phyloP scores from a whole-genome alignment of 2,329 filamentous ascomycete species.

The Colletotrichum liaoningense region DNA sequence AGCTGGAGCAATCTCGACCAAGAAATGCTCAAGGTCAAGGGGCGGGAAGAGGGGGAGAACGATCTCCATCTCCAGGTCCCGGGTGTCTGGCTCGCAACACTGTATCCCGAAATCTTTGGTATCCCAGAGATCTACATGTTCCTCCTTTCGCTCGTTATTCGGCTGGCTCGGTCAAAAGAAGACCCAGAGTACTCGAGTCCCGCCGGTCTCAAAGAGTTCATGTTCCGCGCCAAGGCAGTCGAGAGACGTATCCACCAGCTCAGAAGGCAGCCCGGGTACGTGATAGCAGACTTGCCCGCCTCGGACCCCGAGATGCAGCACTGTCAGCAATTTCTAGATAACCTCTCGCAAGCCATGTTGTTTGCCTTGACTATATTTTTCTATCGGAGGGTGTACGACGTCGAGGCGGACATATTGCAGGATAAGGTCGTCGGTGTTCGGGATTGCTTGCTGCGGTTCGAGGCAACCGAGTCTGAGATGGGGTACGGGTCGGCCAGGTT shows the following conservation, averaged over 20 bases:
- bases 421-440: conserved; percentile 44
- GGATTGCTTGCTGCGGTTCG: conserved; percentile 45
- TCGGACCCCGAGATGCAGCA: background rate
- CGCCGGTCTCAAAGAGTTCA: background rate
- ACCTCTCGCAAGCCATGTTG: background rate
- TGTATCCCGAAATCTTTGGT: conserved; percentile 55
- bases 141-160: conserved; percentile 44
- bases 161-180: background rate
- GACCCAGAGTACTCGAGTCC: background rate
- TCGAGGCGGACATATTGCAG: conserved; percentile 49
- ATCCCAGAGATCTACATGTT: conserved; percentile 49
- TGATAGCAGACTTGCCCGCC: background rate
- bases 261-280: background rate
- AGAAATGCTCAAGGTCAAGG: conserved; percentile 46
- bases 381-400: conserved; percentile 35
- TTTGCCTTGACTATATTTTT: background rate
- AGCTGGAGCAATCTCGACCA: conserved; percentile 44
- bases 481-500: conserved; percentile 44
- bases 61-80: conserved; percentile 51
- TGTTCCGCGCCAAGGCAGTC: background rate
- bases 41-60: conserved; percentile 50
- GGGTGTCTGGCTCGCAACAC: conserved; percentile 48
- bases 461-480: conserved; percentile 38
- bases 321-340: background rate
- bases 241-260: background rate